Conservation (phyloP, 495 filamentous ascomycete genomes). For the Rostrohypoxylon terebratum region DNA sequence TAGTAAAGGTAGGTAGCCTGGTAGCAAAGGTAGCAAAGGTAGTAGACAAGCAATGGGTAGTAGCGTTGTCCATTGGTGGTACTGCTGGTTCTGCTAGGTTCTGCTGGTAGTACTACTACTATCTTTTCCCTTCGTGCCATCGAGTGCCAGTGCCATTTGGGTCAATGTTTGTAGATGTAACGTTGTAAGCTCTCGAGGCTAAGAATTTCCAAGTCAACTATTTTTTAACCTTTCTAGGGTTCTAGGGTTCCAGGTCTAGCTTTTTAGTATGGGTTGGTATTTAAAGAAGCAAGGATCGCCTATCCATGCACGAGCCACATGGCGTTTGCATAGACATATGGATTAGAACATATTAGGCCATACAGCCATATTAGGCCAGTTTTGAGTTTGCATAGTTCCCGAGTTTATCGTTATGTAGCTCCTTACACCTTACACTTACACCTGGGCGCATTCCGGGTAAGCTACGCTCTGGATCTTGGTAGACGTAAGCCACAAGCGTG, state of each 20-base stretch:
- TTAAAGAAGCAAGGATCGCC: slow-evolving; percentile 43
- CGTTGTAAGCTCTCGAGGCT: slow-evolving; percentile 41
- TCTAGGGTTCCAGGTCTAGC: slow-evolving; percentile 35
- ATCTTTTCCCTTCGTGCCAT: no score
- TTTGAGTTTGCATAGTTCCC: slow-evolving; percentile 13
- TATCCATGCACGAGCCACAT: slow-evolving; percentile 44
- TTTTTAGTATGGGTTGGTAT: slow-evolving; percentile 26
- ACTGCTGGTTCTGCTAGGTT: no score
- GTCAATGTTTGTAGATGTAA: slow-evolving; percentile 42
- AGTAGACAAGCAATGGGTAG: background rate
- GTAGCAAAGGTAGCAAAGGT: slow-evolving; percentile 12
- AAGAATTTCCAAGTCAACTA: slow-evolving; percentile 21
- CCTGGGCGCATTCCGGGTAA: no score
- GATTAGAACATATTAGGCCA: no score
- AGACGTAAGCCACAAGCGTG: slow-evolving; percentile 10
- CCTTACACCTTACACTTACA: background rate
- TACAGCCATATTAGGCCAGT: slow-evolving; percentile 5
- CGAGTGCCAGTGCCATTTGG: slow-evolving; percentile 31
- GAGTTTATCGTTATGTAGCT: slow-evolving; percentile 26
- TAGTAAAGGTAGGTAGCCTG: no score
- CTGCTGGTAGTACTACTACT: slow-evolving; percentile 21
- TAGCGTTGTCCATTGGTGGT: slow-evolving; percentile 20
- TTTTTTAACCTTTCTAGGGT: slow-evolving; percentile 11
- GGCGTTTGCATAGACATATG: slow-evolving; percentile 37
- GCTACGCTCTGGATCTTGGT: background rate